A percentile compares a stretch with the other conserved stretches of the same genome.
Evolutionary conservation across 306 rosid genomes (phyloP).

Genomic region (Quercus glauca): DNA sequence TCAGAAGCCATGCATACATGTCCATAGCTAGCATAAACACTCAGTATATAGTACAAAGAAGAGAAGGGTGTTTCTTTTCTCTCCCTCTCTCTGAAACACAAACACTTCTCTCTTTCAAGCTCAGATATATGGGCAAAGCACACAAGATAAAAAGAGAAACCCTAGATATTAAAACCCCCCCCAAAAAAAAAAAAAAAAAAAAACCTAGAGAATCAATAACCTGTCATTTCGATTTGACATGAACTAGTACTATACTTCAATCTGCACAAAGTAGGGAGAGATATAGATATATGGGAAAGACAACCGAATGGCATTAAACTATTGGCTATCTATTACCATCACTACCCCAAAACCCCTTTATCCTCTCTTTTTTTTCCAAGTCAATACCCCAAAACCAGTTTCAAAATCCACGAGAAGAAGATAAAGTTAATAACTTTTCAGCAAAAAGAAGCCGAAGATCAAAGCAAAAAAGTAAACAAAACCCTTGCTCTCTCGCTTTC

Average conservation of each 20-base stretch:
- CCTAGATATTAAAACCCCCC: constrained; percentile 2
- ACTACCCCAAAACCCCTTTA: neutral
- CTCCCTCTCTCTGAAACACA: neutral
- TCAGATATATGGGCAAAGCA: neutral
- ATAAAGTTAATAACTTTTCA: neutral
- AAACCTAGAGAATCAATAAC: neutral
- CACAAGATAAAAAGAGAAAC: neutral
- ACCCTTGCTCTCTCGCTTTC: neutral
- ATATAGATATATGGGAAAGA: neutral
- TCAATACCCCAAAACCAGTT: neutral
- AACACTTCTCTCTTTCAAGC: neutral
- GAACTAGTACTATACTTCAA: neutral
- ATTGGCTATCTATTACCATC: neutral
- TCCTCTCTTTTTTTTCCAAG: no score
- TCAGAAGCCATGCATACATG: neutral
- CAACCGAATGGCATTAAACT: neutral
- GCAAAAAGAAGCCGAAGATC: neutral
- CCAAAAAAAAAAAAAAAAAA: neutral
- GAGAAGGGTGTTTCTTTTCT: neutral
- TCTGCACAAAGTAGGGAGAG: neutral
- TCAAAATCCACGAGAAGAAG: neutral
- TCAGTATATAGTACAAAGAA: neutral
- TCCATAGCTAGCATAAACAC: neutral
- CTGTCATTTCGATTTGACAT: neutral
- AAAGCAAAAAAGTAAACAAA: neutral